These are phyloP conservation scores for Mucor racemosus DNA, from an alignment of 371 early-diverging fungal species.

Conservation along the genomic window DNA sequence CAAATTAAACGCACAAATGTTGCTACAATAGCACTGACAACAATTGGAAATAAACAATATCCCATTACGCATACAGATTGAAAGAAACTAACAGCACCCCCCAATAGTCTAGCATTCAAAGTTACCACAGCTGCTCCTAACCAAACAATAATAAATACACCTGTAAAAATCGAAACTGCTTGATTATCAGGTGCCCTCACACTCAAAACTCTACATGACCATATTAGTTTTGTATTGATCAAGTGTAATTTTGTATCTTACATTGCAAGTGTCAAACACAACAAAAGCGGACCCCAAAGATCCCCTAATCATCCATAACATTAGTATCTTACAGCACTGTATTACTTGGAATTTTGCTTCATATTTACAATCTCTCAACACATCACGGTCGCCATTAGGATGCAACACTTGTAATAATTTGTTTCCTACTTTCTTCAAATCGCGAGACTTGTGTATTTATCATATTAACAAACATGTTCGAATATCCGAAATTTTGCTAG, in stretches of 20 bases:
- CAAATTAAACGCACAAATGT: constrained; percentile 66
- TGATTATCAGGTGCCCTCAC: constrained; percentile 71
- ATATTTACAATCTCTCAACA: constrained; percentile 78
- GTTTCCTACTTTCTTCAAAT: constrained; percentile 72
- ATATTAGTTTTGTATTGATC: not conserved
- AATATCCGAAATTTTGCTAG: not conserved
- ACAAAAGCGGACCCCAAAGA: constrained; percentile 93
- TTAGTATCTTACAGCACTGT: not conserved
- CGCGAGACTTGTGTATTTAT: constrained; percentile 64
- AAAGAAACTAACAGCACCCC: constrained; percentile 91
- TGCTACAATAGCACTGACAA: constrained; percentile 72
- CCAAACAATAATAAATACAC: constrained; percentile 92
- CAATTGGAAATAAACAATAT: constrained; percentile 93
- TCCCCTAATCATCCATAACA: constrained; percentile 68
- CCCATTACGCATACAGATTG: constrained; percentile 94
- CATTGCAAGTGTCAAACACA: constrained; percentile 88
- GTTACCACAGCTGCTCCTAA: constrained; percentile 91
- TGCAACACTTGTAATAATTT: constrained; percentile 78
- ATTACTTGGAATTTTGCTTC: not conserved
- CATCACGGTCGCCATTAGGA: constrained; percentile 68
- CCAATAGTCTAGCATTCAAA: constrained; percentile 89
- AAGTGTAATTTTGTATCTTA: constrained; percentile 28
- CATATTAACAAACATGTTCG: not conserved
- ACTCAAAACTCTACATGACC: constrained; percentile 56
- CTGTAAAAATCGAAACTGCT: constrained; percentile 85